A percentile compares a stretch with the other conserved stretches of the same genome.
phyloP scores from a whole-genome alignment of 306 rosid genomes.

The Casuarina equisetifolia region DNA sequence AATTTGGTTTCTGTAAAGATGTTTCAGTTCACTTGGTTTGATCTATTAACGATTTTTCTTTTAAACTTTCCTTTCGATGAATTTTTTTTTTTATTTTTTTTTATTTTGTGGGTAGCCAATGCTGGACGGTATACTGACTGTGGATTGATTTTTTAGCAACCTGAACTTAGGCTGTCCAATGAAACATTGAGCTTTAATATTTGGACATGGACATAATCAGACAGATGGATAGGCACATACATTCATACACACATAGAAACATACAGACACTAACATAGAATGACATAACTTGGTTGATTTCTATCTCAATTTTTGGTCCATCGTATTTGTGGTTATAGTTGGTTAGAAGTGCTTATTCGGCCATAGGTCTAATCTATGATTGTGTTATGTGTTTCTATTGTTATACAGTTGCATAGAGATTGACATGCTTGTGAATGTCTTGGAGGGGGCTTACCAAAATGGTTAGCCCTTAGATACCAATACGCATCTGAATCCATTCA shows the following conservation, averaged over 20 bases:
- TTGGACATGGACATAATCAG: no score
- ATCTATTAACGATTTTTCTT: background rate
- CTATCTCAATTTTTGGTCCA: background rate
- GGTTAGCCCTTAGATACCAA: constrained; percentile 37
- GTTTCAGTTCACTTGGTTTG: background rate
- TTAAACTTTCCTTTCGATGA: background rate
- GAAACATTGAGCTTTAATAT: background rate
- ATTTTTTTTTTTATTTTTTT: background rate
- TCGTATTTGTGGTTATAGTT: constrained; percentile 1
- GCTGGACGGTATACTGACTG: background rate
- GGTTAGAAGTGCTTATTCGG: constrained; percentile 5
- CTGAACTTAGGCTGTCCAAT: background rate
- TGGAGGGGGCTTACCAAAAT: constrained; percentile 68
- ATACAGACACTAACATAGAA: background rate
- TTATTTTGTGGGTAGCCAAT: background rate
- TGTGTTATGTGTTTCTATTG: background rate
- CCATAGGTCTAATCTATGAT: background rate
- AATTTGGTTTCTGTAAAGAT: no score
- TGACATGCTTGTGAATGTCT: constrained; percentile 75
- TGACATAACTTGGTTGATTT: background rate
- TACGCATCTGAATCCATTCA: background rate
- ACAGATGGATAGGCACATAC: no score
- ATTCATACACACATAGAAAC: background rate
- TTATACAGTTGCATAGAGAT: constrained; percentile 35
- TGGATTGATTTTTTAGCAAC: background rate